Evolutionary conservation across 208 protist species (phyloP).

Genomic region (Acanthamoeba royreba): DNA sequence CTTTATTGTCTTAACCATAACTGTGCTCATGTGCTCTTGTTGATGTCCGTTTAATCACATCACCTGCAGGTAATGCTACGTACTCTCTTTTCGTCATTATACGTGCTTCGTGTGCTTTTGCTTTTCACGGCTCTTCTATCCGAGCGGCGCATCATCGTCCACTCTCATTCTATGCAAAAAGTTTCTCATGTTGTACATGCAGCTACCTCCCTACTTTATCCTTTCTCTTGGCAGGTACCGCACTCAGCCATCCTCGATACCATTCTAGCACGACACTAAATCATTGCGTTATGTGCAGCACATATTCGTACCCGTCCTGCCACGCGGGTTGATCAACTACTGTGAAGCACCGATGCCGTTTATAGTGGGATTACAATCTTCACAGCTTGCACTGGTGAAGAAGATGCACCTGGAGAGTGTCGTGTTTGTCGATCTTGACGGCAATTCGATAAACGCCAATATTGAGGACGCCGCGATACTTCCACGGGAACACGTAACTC

Average conservation of each 20-base stretch:
- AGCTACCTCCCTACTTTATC: not conserved
- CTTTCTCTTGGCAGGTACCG: not conserved
- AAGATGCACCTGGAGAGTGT: constrained; percentile 2
- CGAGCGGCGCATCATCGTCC: constrained; percentile 10
- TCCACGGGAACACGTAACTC: not conserved
- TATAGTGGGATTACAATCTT: not conserved
- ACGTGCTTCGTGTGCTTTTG: not conserved
- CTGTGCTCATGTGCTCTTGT: not conserved
- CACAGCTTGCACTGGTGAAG: not conserved
- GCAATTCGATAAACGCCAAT: not conserved
- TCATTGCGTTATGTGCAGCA: not conserved
- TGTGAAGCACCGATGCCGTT: constrained; percentile 24
- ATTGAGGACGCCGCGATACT: constrained; percentile 3
- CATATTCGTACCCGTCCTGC: constrained; percentile 16
- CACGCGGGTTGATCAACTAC: not conserved
- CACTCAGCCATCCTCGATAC: not conserved
- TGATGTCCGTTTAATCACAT: no score
- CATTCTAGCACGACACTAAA: not conserved
- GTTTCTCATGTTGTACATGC: not conserved
- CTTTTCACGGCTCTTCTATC: constrained; percentile 18
- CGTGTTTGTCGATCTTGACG: constrained; percentile 9
- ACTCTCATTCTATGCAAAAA: not conserved
- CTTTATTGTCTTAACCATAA: not conserved
- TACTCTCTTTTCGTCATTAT: not conserved
- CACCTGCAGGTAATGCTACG: not conserved